phyloP scores from a whole-genome alignment of 768 basidiomycete species.

The Collybiopsis luxurians region DNA sequence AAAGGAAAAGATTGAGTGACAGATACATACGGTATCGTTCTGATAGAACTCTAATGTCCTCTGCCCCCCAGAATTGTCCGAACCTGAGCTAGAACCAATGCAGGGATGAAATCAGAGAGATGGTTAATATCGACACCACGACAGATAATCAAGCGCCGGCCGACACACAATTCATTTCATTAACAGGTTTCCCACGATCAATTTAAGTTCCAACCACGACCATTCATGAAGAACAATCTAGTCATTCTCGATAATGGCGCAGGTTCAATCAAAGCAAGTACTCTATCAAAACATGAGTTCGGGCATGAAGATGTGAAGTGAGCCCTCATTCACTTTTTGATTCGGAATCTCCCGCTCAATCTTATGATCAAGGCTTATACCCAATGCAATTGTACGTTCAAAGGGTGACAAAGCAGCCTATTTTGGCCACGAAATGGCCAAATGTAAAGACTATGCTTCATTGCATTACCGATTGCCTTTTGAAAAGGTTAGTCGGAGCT shows the following conservation, averaged over 20 bases:
- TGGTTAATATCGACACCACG: not conserved
- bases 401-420: slow-evolving; percentile 82
- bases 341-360: not conserved
- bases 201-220: not conserved
- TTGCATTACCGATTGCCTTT: slow-evolving; percentile 83
- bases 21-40: too few relatives aligned
- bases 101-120: not conserved
- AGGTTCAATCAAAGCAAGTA: slow-evolving; percentile 5
- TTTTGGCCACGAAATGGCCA: slow-evolving; percentile 80
- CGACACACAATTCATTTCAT: not conserved
- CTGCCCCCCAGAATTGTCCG: too few relatives aligned
- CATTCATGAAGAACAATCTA: not conserved
- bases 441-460: slow-evolving; percentile 77
- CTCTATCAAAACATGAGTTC: not conserved
- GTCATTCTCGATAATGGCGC: slow-evolving; percentile 13
- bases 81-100: slow-evolving; percentile 1
- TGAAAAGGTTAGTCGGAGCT: slow-evolving; percentile 90
- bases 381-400: slow-evolving; percentile 83
- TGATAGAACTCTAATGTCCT: too few relatives aligned
- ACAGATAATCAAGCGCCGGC: not conserved
- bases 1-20: too few relatives aligned
- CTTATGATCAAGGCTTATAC: slow-evolving; percentile 48
- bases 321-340: not conserved
- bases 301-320: not conserved
- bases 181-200: not conserved